These are phyloP conservation scores for Mycena indigotica DNA, from an alignment of 768 basidiomycete species.

Conservation along the genomic window DNA sequence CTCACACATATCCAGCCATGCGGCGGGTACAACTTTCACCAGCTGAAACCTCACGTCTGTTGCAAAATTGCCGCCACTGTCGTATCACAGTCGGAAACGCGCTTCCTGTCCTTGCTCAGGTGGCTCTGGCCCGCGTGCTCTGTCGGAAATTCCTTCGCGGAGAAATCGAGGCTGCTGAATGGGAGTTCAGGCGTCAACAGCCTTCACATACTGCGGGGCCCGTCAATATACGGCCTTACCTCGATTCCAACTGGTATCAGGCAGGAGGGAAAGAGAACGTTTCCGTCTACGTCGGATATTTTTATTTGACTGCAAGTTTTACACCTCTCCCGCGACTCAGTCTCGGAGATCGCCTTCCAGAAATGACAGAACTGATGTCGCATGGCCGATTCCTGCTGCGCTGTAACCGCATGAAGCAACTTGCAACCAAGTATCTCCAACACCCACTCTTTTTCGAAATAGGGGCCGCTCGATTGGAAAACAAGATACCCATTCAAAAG, in stretches of 20 bases:
- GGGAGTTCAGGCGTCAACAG: constrained; percentile 51
- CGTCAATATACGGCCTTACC: constrained; percentile 51
- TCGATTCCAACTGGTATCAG: constrained; percentile 49
- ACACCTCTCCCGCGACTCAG: constrained; percentile 43
- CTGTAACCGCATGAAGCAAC: constrained; percentile 38
- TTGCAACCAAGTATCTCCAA: constrained; percentile 34
- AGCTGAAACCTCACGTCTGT: neutral
- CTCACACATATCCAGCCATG: neutral
- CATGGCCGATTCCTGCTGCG: constrained; percentile 50
- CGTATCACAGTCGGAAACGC: constrained; percentile 54
- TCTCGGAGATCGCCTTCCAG: constrained; percentile 42
- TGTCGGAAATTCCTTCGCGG: constrained; percentile 49
- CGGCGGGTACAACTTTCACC: neutral
- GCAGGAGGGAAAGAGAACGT: constrained; percentile 48
- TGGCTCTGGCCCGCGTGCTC: constrained; percentile 54
- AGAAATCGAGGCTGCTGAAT: constrained; percentile 51
- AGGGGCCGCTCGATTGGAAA: constrained; percentile 25
- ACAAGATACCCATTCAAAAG: constrained; percentile 30
- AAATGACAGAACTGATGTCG: constrained; percentile 44
- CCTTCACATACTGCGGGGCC: constrained; percentile 53
- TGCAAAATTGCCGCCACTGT: constrained; percentile 41
- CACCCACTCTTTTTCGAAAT: constrained; percentile 55
- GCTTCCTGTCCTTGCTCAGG: constrained; percentile 51
- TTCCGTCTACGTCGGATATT: constrained; percentile 45
- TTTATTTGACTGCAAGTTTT: constrained; percentile 45